A percentile compares a stretch with the other conserved stretches of the same genome.
These are phyloP conservation scores for Veloboletus limbatus DNA, from an alignment of 1,284 basidiomycete species.

Conservation along the genomic window DNA sequence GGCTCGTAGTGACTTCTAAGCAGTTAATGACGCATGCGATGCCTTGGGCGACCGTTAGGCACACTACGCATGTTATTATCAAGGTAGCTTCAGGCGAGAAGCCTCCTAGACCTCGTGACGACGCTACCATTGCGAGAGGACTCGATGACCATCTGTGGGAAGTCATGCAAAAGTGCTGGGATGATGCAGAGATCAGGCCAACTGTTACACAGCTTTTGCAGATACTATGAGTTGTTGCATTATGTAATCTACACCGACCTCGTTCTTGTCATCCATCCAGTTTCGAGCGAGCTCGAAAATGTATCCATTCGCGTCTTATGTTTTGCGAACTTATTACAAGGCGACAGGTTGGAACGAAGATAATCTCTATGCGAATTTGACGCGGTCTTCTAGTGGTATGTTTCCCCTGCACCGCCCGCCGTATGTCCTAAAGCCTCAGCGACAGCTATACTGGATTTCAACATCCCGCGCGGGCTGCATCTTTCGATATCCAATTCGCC, in stretches of 20 bases:
- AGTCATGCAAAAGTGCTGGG: constrained; percentile 47
- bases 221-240: constrained; percentile 14
- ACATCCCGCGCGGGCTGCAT: constrained; percentile 74
- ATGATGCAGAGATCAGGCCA: constrained; percentile 36
- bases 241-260: constrained; percentile 14
- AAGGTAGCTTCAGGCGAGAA: constrained; percentile 40
- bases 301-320: constrained; percentile 86
- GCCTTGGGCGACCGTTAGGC: constrained; percentile 46
- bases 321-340: constrained; percentile 85
- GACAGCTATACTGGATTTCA: constrained; percentile 82
- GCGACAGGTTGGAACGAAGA: constrained; percentile 96
- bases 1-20: neutral
- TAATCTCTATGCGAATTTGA: constrained; percentile 89
- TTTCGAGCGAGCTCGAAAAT: constrained; percentile 37
- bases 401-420: constrained; percentile 9
- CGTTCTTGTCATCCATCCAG: neutral
- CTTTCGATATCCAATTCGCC: constrained; percentile 87
- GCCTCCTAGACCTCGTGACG: constrained; percentile 41
- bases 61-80: constrained; percentile 49
- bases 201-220: constrained; percentile 40
- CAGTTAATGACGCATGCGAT: constrained; percentile 51
- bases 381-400: constrained; percentile 83
- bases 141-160: constrained; percentile 47
- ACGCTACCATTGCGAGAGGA: constrained; percentile 38
- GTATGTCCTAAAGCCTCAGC: constrained; percentile 4